Conservation (phyloP, 106 monocot species). For the Allium sativum region DNA sequence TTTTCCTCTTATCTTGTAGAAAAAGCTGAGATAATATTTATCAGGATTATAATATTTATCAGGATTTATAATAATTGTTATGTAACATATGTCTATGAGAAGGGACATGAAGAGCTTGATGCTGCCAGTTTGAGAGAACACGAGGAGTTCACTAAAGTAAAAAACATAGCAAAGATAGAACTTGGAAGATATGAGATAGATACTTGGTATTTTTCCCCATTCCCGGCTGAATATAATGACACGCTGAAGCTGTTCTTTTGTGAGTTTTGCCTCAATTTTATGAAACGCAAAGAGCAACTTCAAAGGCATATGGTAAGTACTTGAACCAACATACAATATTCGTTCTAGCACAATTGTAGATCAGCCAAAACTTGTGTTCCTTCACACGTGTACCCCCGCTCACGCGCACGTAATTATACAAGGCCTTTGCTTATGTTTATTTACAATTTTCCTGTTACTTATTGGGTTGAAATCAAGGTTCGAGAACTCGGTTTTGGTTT, state of each 20-base stretch:
- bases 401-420: no score
- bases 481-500: no score
- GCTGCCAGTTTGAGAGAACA: conserved; percentile 91
- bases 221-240: conserved; percentile 91
- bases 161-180: conserved; percentile 97
- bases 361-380: no score
- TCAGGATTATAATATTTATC: not conserved
- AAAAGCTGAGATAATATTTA: not conserved
- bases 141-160: conserved; percentile 96
- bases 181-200: conserved; percentile 99
- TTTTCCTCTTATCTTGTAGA: no score
- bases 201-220: conserved; percentile 97
- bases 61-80: no score
- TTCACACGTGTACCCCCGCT: no score
- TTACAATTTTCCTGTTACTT: no score
- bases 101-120: conserved; percentile 97
- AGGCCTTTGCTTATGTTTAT: no score
- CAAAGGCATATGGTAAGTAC: conserved; percentile 95
- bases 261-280: conserved; percentile 98
- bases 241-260: conserved; percentile 80
- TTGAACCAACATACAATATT: no score
- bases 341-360: no score
- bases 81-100: not conserved
- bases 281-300: conserved; percentile 97
- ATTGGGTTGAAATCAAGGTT: no score